Conservation (phyloP, 2,329 filamentous ascomycete species). For the Cytospora schulzeri region DNA sequence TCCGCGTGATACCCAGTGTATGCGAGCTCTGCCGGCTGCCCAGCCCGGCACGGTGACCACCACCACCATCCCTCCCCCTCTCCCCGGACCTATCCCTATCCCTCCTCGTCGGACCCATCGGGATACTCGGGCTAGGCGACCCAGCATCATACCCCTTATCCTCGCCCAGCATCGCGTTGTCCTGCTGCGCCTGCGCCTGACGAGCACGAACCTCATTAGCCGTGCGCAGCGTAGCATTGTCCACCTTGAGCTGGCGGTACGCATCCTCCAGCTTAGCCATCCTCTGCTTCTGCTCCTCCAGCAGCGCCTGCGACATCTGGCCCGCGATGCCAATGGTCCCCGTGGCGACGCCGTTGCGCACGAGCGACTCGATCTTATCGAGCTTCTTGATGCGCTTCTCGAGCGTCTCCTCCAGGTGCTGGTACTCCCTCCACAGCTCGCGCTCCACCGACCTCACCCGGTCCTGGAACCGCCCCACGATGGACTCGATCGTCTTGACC, state of each 20-base stretch:
- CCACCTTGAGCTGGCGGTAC: slow-evolving; percentile 65
- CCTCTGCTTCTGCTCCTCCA: slow-evolving; percentile 48
- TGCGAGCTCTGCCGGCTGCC: slow-evolving; percentile 29
- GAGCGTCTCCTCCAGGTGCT: slow-evolving; percentile 78
- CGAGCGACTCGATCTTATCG: slow-evolving; percentile 80
- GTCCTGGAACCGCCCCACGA: slow-evolving; percentile 75
- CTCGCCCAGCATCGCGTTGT: slow-evolving; percentile 42
- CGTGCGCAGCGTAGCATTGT: slow-evolving; percentile 69
- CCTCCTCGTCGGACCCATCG: slow-evolving; percentile 55
- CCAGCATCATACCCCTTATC: slow-evolving; percentile 36
- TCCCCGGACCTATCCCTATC: slow-evolving; percentile 27
- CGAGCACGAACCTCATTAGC: slow-evolving; percentile 60
- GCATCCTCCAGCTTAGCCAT: slow-evolving; percentile 60
- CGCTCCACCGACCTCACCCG: slow-evolving; percentile 85
- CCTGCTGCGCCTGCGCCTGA: slow-evolving; percentile 47
- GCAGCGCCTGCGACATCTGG: slow-evolving; percentile 16
- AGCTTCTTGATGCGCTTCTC: slow-evolving; percentile 81
- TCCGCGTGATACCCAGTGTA: slow-evolving; percentile 26
- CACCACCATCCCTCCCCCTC: no score
- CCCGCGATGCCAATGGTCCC: slow-evolving; percentile 44
- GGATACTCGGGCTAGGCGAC: slow-evolving; percentile 57
- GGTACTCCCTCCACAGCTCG: slow-evolving; percentile 89
- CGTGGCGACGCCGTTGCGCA: slow-evolving; percentile 64
- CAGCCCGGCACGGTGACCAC: slow-evolving; percentile 17
- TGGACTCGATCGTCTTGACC: slow-evolving; percentile 81